Conservation (phyloP, 345 rosid species). For the Eucalyptus caleyi region DNA sequence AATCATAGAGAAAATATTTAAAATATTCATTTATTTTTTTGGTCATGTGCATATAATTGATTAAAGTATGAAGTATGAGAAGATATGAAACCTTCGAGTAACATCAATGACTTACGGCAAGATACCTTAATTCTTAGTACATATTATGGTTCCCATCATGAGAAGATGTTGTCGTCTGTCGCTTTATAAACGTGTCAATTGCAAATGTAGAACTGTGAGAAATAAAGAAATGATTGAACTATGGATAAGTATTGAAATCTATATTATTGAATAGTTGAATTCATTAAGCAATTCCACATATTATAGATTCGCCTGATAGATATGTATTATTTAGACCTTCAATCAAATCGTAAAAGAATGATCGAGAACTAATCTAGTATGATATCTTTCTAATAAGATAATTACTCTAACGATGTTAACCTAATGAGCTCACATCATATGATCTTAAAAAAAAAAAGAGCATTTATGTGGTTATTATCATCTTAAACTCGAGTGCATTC, state of each 20-base stretch:
- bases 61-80: neutral
- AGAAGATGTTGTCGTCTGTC: rapidly evolving
- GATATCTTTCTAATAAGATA: neutral
- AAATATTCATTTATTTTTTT: too few relatives aligned
- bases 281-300: neutral
- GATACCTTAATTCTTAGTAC: neutral
- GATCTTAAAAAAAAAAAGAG: neutral
- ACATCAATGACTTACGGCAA: neutral
- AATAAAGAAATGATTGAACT: rapidly evolving
- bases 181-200: rapidly evolving
- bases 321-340: neutral
- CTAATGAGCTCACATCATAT: too few relatives aligned
- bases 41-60: neutral
- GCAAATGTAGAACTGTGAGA: rapidly evolving
- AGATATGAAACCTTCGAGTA: neutral
- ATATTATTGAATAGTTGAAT: neutral
- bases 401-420: rapidly evolving
- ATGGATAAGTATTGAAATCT: neutral
- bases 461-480: neutral
- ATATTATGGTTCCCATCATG: neutral
- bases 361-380: neutral
- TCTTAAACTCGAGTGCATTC: rapidly evolving
- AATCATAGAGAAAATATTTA: neutral
- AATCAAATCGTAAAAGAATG: neutral
- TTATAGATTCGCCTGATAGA: rapidly evolving